Evolutionary conservation across 805 yeast genomes (phyloP).

Genomic region (Barnettozyma vustinii): DNA sequence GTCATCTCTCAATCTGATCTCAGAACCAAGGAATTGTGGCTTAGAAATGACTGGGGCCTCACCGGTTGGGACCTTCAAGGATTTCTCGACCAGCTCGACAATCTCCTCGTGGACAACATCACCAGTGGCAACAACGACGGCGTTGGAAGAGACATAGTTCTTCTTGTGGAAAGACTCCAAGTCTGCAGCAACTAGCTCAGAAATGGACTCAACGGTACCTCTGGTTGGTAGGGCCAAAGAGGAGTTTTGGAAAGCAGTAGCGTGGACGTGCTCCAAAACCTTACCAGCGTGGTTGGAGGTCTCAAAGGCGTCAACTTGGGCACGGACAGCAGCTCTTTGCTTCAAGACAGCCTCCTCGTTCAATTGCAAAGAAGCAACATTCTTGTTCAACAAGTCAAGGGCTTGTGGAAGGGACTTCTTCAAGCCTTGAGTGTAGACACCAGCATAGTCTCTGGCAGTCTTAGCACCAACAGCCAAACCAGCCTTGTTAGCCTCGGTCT

Average conservation of each 20-base stretch:
- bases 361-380: constrained; percentile 32
- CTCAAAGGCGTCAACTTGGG: constrained; percentile 51
- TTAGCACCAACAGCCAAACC: constrained; percentile 56
- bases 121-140: constrained; percentile 69
- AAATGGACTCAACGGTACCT: constrained; percentile 67
- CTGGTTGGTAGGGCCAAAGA: constrained; percentile 70
- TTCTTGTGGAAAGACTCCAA: constrained; percentile 47
- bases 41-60: constrained; percentile 42
- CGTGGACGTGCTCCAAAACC: constrained; percentile 69
- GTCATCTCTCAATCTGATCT: constrained; percentile 84
- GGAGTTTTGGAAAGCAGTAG: constrained; percentile 85
- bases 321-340: constrained; percentile 41
- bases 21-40: constrained; percentile 77
- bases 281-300: constrained; percentile 44
- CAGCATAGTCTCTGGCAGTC: constrained; percentile 59
- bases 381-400: constrained; percentile 43
- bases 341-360: constrained; percentile 41
- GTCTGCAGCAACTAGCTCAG: constrained; percentile 54
- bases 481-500: constrained; percentile 32
- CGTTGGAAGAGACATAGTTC: constrained; percentile 57
- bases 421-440: constrained; percentile 51
- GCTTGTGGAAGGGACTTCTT: constrained; percentile 49
- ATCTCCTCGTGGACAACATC: constrained; percentile 64
- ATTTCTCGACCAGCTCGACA: constrained; percentile 57
- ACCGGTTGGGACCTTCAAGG: constrained; percentile 46